Evolutionary conservation across 441 rosid genomes (phyloP), one percentile per base, ranked within the genome.

Genomic region (Jatropha podagrica): DNA sequence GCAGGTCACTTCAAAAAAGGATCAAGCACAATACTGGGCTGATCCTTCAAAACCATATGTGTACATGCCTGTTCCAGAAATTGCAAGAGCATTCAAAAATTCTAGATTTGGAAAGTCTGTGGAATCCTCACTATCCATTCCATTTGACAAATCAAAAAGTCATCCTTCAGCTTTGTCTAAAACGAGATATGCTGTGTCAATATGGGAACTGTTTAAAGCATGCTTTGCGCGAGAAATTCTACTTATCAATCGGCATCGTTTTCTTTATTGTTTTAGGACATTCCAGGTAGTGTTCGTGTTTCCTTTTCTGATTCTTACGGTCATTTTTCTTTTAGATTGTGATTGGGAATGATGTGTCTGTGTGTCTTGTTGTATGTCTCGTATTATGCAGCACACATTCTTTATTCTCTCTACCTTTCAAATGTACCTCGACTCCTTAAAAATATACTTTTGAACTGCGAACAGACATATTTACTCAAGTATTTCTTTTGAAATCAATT

Each of bases 11-110:
- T 95, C 99, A 41, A 87, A 68, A 79, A 95, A 90, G 79, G 99
- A 95, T 88, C 99, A 95, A 88, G 97, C 92, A 79, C 99, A 95
- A 76, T 95, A 93, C 65, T 95, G 97, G 99, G 97, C 92, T 38
- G 91, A 95, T 85, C 84, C 88, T 67, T 88, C 95, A 23, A 90
- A 80, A 82, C 94, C 96, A 38, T 89, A 93, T 78, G 82, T 42
- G 46, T 93, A 80, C 78, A 68, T 93, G 76, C 79, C 95, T 3
- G 91, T 79, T 78, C 77, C 90, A 71, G 91, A 87, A 79, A 93
- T 95, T 48, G 96, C 97, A 18, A 81, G 77, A 79, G 95, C 92
- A 62, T 95, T 95, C 77, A 83, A 80, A 55, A 81, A 48, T 65
- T 95, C 99, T 14, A 83, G 77, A 65, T 90, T 81, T 59, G 97